Base-by-base conservation (phyloP, 208 protist species). In the Acanthamoeba triangularis region DNA sequence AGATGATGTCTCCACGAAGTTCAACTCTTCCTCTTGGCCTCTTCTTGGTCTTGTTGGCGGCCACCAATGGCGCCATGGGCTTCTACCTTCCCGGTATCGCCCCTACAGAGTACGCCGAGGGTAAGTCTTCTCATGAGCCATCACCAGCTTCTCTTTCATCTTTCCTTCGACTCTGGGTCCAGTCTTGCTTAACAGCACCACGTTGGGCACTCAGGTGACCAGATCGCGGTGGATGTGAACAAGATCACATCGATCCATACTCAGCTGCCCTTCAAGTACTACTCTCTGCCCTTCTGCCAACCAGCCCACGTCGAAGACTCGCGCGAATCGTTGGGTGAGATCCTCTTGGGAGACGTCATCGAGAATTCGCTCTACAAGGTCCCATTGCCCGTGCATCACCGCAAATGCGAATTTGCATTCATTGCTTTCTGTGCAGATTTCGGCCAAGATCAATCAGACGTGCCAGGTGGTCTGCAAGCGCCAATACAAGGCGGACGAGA, bases 201-300 rank as follows among this genome's bases (percentile, higher is more conserved):
- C 37, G 20, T 82, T 82, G n/a, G 16, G 16, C 61, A 4, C 44
- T 44, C 74, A 80, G 94, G 90, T 47, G 90, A 80, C 6, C 14
- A 87, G 16, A 33, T 98, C 8, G 11, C 25, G 28, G n/a, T 98
- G 20, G 92, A 96, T 8, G 99, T 99, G 1, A 99, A 99, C 95
- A 98, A 99, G 59, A 97, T 99, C 44, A 98, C 98, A 8, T 98
- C 98, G 37, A 92, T 97, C 18, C 95, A 98, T 44, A 98, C 97
- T 1, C 97, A 99, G 74, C 95, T 99, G 14, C 99, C 99, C 8
- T 99, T 98, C 94, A 98, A 98, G 76, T 99, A 98, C 97, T 99
- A 99, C 96, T 96, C 49, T 20, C 69, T 99, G 11, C 97, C 98
- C 23, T 97, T 99, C n/a, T 99, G 99, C 97, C 56, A 78, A 41